These are phyloP conservation scores for Ceratocystis eucalypticola DNA, from an alignment of 2,329 filamentous ascomycete genomes.

Conservation along the genomic window DNA sequence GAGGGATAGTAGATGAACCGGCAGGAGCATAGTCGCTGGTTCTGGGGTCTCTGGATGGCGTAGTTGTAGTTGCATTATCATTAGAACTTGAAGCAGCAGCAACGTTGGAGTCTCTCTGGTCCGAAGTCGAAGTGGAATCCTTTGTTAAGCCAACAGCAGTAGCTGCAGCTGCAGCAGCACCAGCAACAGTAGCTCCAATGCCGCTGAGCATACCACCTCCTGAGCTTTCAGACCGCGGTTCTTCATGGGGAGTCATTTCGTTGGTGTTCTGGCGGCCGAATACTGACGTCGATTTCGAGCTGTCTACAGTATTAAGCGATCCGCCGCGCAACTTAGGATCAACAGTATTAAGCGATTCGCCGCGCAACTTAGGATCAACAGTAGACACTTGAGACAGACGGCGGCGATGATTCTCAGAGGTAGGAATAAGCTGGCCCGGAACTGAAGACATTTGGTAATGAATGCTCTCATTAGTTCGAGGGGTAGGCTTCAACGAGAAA, in stretches of 20 bases:
- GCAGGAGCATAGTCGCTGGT: neutral
- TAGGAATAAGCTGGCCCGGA: constrained; percentile 16
- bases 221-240: neutral
- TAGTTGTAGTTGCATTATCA: neutral
- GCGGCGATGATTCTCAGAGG: constrained; percentile 11
- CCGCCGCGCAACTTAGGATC: constrained; percentile 1
- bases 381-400: constrained; percentile 11
- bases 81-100: neutral
- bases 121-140: neutral
- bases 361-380: no score
- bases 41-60: neutral
- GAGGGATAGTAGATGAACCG: neutral
- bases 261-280: neutral
- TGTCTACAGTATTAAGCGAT: neutral
- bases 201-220: constrained; percentile 11
- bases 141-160: constrained; percentile 14
- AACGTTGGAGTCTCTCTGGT: neutral
- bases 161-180: constrained; percentile 18
- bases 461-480: constrained; percentile 10
- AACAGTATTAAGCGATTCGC: no score
- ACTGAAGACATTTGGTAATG: constrained; percentile 13
- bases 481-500: constrained; percentile 6
- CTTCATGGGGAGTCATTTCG: neutral
- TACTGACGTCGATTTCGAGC: neutral
- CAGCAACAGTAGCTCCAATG: constrained; percentile 18